A percentile compares a stretch with the other conserved stretches of the same genome.
Conservation (phyloP, 2,329 filamentous ascomycete species). For the Orbilia oligospora region DNA sequence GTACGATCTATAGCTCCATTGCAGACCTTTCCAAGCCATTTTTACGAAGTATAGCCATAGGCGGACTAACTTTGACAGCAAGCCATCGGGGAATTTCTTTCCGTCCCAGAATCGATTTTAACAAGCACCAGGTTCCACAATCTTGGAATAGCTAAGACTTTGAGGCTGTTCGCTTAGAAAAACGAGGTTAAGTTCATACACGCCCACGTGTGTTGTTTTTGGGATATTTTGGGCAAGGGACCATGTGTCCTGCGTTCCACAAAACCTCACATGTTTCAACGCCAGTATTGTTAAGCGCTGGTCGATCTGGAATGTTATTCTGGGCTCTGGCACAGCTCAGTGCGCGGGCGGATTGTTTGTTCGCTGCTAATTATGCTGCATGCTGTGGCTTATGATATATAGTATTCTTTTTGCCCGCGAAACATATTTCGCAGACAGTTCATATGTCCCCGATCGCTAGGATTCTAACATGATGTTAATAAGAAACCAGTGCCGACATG, state of each 20-base stretch:
- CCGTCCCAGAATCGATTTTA: background rate
- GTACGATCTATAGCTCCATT: background rate
- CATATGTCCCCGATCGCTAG: background rate
- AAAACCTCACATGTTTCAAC: constrained; percentile 14
- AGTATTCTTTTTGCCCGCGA: background rate
- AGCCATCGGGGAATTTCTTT: background rate
- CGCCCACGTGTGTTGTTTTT: constrained; percentile 15
- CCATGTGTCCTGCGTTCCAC: constrained; percentile 8
- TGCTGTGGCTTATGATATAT: constrained; percentile 3
- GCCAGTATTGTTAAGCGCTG: constrained; percentile 6
- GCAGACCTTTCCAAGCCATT: background rate
- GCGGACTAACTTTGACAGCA: background rate
- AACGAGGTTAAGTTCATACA: background rate
- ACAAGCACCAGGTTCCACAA: background rate
- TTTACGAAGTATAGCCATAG: constrained; percentile 19
- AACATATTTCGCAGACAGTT: background rate
- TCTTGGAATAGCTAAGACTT: constrained; percentile 4
- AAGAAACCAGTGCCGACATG: background rate
- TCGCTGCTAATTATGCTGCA: background rate
- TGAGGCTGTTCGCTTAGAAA: constrained; percentile 19
- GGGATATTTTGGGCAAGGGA: constrained; percentile 8
- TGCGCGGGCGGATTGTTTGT: background rate
- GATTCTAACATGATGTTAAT: background rate
- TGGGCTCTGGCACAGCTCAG: constrained; percentile 1
- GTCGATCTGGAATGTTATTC: background rate